Evolutionary conservation across 2,329 filamentous ascomycete species (phyloP), one percentile per base, ranked within the genome.

Genomic region (Phaeosphaeria sp.): DNA sequence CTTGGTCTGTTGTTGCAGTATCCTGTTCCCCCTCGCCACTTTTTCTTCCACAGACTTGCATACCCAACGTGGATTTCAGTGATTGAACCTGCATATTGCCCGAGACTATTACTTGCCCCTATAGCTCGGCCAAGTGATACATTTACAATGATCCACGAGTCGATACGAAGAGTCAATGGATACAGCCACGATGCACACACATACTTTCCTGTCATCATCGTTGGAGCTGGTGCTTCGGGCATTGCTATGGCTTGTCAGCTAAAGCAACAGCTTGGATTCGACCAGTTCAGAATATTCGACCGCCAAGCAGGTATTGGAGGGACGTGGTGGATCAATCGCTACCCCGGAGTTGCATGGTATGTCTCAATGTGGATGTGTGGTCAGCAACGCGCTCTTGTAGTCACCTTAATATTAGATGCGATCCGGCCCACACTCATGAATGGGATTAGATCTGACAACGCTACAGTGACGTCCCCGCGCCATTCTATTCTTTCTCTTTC

Each of bases 281-380:
- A 83, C 59, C 85, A 88, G 58, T 82, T 89, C 64, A 78, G 79
- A 25, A 81, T 90, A 67, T 89, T 89, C 58, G 88, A 90, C 22
- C 79, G 84, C 13, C 79, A 86, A 59, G 75, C 79, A 3, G 81
- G 82, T 2, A 79, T 89, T 44, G 87, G 87, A 30, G 88, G 88
- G 7, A 89, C 87, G 1, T 90, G 88, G 88, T 82, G 81, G 73
- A 82, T 82, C 46, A 90, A 89, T 69, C 78, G 81, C 30, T 90
- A 90, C 71, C 87, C 76, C 18, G 76, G 78, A 42, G 74, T 78
- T 73, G 65, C 68, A 47, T 72, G 67, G 69, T 73, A 62, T 50
- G 66, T 68, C 23, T 18, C 53, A 11, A 47, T 9, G 5, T n/a
- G 20, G 9, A 18, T 41, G 36, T 18, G 36, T 41, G 36, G n/a